A percentile compares a stretch with the other conserved stretches of the same genome.
Evolutionary conservation across 257 asterid genomes (phyloP).

Genomic region (Solanum appendiculatum): DNA sequence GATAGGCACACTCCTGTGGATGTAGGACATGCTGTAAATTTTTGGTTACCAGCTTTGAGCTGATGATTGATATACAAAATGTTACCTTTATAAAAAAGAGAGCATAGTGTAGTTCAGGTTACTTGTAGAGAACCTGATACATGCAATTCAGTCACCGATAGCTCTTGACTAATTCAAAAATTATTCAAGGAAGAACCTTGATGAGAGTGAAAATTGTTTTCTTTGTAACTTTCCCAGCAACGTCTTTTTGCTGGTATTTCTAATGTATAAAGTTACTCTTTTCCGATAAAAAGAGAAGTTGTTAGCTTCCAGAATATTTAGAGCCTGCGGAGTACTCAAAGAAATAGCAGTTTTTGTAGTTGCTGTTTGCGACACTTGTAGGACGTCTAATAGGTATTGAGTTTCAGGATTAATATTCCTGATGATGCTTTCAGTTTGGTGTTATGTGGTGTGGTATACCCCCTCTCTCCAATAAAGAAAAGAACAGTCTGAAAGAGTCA

Average conservation of each 20-base stretch:
- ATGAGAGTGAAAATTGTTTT: not conserved
- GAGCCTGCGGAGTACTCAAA: not conserved
- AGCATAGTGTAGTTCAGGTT: not conserved
- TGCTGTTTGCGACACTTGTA: not conserved
- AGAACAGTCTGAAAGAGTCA: not conserved
- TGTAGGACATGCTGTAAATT: not conserved
- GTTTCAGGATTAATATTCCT: not conserved
- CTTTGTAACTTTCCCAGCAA: not conserved
- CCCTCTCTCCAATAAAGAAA: not conserved
- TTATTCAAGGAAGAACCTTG: not conserved
- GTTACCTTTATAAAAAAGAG: not conserved
- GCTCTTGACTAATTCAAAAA: not conserved
- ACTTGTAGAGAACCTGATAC: not conserved
- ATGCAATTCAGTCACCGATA: not conserved
- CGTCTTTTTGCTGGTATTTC: not conserved
- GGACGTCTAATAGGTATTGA: not conserved
- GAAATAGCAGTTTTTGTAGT: not conserved
- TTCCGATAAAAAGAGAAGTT: not conserved
- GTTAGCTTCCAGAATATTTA: not conserved
- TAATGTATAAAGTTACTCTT: not conserved
- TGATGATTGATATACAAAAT: not conserved
- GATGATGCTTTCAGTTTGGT: not conserved
- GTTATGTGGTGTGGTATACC: not conserved
- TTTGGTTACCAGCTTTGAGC: not conserved
- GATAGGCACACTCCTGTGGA: not conserved